These are phyloP conservation scores for Blastomyces percursus DNA, from an alignment of 2,329 filamentous ascomycete genomes.

Conservation along the genomic window DNA sequence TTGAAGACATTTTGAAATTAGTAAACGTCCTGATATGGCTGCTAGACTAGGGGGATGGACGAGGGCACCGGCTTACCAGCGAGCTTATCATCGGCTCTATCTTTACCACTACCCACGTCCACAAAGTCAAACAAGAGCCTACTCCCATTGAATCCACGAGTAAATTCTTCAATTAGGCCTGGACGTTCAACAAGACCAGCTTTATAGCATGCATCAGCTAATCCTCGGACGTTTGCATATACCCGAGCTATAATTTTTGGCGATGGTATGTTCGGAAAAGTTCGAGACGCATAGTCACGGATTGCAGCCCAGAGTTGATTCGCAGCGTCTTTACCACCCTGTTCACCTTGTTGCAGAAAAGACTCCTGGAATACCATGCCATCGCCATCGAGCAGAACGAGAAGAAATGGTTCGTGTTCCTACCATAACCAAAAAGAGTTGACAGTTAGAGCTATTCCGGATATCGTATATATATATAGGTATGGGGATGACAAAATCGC, in stretches of 20 bases:
- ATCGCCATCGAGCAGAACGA: constrained; percentile 46
- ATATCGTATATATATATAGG: background rate
- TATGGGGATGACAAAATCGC: constrained; percentile 10
- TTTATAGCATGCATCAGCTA: constrained; percentile 39
- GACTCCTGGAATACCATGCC: constrained; percentile 45
- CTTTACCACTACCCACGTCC: constrained; percentile 37
- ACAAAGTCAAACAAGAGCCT: constrained; percentile 42
- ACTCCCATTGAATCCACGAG: constrained; percentile 44
- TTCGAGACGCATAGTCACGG: constrained; percentile 33
- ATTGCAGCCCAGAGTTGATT: constrained; percentile 37
- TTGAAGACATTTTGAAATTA: constrained; percentile 6
- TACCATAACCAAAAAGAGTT: constrained; percentile 17
- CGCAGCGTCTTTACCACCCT: constrained; percentile 45
- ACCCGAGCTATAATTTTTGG: constrained; percentile 43
- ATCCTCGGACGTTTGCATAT: constrained; percentile 43
- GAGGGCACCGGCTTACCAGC: constrained; percentile 26
- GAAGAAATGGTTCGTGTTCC: constrained; percentile 44
- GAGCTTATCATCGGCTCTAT: constrained; percentile 40
- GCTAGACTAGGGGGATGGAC: background rate
- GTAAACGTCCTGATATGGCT: background rate
- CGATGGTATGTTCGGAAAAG: constrained; percentile 32
- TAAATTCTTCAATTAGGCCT: constrained; percentile 40
- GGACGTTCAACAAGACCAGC: constrained; percentile 36
- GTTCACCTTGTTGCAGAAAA: constrained; percentile 39
- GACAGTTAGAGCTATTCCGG: background rate